Evolutionary conservation across 1,284 basidiomycete genomes (phyloP).

Genomic region (Cystobasidium slooffiae): DNA sequence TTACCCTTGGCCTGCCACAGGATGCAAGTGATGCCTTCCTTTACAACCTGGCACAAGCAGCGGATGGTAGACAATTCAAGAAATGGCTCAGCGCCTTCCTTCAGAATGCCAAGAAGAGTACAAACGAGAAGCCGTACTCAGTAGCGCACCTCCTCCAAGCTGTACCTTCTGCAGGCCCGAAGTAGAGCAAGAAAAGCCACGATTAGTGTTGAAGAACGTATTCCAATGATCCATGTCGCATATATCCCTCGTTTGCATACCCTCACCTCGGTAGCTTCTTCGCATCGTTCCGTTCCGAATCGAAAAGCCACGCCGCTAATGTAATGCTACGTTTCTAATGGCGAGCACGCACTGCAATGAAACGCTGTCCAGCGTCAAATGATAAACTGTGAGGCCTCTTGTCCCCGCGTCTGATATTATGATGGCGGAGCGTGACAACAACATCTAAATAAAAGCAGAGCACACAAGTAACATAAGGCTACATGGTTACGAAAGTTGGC

Average conservation of each 20-base stretch:
- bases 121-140: conserved; percentile 42
- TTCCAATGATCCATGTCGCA: background rate
- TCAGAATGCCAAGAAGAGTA: conserved; percentile 38
- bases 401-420: too few relatives aligned
- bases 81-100: conserved; percentile 41
- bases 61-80: conserved; percentile 41
- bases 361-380: too few relatives aligned
- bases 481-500: too few relatives aligned
- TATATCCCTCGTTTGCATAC: background rate
- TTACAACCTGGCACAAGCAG: conserved; percentile 14
- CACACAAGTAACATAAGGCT: too few relatives aligned
- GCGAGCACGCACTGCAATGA: too few relatives aligned
- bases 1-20: conserved; percentile 55
- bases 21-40: conserved; percentile 30
- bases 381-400: too few relatives aligned
- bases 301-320: too few relatives aligned
- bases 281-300: background rate
- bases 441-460: too few relatives aligned
- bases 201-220: background rate
- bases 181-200: background rate
- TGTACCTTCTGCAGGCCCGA: conserved; percentile 23
- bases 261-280: background rate
- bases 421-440: too few relatives aligned
- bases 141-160: conserved; percentile 37
- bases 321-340: too few relatives aligned